Conservation (phyloP, 768 basidiomycete genomes). For the Mycena filopes region DNA sequence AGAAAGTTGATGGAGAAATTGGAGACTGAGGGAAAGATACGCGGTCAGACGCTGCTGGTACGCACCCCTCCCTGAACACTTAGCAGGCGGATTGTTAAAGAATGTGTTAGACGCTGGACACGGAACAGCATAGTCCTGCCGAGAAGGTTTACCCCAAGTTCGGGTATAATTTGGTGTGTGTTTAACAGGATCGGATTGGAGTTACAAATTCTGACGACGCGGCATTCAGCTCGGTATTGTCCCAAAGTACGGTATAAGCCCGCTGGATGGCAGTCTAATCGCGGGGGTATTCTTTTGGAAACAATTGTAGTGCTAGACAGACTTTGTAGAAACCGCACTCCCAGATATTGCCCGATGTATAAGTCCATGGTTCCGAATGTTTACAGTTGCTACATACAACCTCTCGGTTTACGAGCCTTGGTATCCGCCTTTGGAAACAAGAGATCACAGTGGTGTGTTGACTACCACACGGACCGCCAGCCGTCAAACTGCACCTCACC, state of each 20-base stretch:
- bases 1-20: constrained; percentile 18
- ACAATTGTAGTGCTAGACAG: no score
- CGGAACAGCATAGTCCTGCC: constrained; percentile 26
- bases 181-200: background rate
- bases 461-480: background rate
- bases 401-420: no score
- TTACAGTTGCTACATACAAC: no score
- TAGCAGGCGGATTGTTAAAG: no score
- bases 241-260: constrained; percentile 26
- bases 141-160: constrained; percentile 25
- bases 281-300: constrained; percentile 28
- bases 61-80: background rate
- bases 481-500: background rate
- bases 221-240: constrained; percentile 20
- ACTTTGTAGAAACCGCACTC: no score
- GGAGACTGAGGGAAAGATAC: constrained; percentile 9
- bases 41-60: constrained; percentile 19
- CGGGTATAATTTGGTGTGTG: constrained; percentile 21
- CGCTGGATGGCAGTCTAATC: constrained; percentile 18
- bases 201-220: background rate
- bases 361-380: no score
- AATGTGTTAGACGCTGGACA: constrained; percentile 20
- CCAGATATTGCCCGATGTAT: no score
- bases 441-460: no score
- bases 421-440: no score